These are phyloP conservation scores for Lentithecium fluviatile DNA, from an alignment of 495 filamentous ascomycete genomes.

Conservation along the genomic window DNA sequence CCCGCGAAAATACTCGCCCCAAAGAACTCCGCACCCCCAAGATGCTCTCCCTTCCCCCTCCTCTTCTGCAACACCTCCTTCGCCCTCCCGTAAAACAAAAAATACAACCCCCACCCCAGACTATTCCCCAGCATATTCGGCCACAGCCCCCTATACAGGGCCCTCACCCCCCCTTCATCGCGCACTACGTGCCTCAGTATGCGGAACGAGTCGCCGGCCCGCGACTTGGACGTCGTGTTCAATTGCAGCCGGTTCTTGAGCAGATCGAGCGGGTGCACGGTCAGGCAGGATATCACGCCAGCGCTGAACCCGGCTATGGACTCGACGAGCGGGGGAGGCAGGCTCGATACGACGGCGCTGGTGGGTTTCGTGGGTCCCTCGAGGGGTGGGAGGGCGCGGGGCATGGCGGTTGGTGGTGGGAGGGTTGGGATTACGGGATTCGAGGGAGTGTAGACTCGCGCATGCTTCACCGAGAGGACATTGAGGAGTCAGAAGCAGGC, in stretches of 20 bases:
- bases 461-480: slow-evolving; percentile 9
- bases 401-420: slow-evolving; percentile 36
- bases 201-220: slow-evolving; percentile 54
- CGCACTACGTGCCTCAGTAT: slow-evolving; percentile 55
- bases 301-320: slow-evolving; percentile 86
- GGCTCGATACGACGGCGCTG: slow-evolving; percentile 44
- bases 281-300: slow-evolving; percentile 78
- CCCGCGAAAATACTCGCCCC: slow-evolving; percentile 75
- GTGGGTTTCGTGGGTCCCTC: slow-evolving; percentile 33
- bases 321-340: slow-evolving; percentile 80
- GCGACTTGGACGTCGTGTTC: slow-evolving; percentile 38
- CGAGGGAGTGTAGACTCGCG: not conserved
- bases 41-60: slow-evolving; percentile 36
- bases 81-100: slow-evolving; percentile 65
- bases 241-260: slow-evolving; percentile 92
- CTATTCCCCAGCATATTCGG: slow-evolving; percentile 92
- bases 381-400: slow-evolving; percentile 44
- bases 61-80: slow-evolving; percentile 50
- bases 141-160: slow-evolving; percentile 83
- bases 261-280: slow-evolving; percentile 84
- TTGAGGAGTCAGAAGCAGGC: not conserved
- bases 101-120: slow-evolving; percentile 88
- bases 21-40: slow-evolving; percentile 79
- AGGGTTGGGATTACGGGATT: not conserved
- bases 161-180: slow-evolving; percentile 59